Base-by-base conservation (phyloP, 1,284 basidiomycete species). In the Tylopilus sp. region DNA sequence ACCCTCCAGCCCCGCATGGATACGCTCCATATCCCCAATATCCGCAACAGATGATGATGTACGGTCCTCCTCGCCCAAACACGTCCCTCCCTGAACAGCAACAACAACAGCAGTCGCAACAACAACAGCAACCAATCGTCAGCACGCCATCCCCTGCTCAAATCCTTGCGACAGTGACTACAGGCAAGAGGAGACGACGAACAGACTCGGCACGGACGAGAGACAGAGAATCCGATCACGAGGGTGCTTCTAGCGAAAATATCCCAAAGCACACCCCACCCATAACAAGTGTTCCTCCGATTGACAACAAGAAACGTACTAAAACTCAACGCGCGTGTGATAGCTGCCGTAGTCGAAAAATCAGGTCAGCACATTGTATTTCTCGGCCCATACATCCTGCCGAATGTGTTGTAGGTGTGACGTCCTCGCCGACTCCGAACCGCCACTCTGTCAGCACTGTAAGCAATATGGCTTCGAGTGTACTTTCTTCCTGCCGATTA, bases 401-500 rank as follows among this genome's bases (percentile, higher is more conserved):
- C 42, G 51, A 50, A 62, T 24, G 19, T 54, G 63, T 52, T 15
- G 8, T 25, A 87, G 91, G 67, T 94, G 90, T 71, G 90, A 94
- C 66, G 78, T 92, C 57, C 75, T 93, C 36, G 35, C 76, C 6
- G 89, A 92, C 62, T 70, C 79, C 25, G 90, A 92, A 8, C 88
- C 90, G 0, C 84, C 87, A 14, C 64, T 85, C 48, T 94, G 92
- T 66, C 86, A 90, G 62, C 91, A 94, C 68, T 93, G 91, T 77
- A 88, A 90, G 62, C 90, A 94, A 69, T 93, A 93, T 66, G 82
- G 84, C 37, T 90, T 94, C 61, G 92, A 94, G 61, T 98, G 94
- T 71, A 96, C 94, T 14, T 98, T 95, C 74, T 97, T 97, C 78
- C 82, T 98, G 20, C 96, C 96, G 46, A 98, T 99, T 65, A 94